Conservation (phyloP, 306 rosid species). For the Prunus campanulata region DNA sequence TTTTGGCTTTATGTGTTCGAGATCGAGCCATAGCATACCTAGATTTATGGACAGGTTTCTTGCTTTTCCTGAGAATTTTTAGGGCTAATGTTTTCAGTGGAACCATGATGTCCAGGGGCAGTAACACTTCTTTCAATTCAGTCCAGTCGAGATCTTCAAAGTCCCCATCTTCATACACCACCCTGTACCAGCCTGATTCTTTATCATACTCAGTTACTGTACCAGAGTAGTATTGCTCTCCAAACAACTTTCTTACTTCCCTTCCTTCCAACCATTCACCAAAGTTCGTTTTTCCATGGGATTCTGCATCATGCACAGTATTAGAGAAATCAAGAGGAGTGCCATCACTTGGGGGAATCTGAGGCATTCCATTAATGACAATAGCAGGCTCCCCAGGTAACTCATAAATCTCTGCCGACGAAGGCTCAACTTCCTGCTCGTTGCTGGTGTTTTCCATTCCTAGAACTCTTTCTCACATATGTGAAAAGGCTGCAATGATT, state of each 20-base stretch:
- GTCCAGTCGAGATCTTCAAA: constrained; percentile 81
- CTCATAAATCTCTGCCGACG: constrained; percentile 40
- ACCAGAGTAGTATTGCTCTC: constrained; percentile 55
- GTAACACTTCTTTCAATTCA: constrained; percentile 70
- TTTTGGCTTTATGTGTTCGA: constrained; percentile 30
- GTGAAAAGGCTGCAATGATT: constrained; percentile 4
- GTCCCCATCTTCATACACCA: constrained; percentile 81
- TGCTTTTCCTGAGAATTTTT: constrained; percentile 43
- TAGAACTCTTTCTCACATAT: constrained; percentile 6
- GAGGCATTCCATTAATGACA: constrained; percentile 73
- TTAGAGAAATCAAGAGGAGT: background rate
- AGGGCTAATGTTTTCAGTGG: constrained; percentile 63
- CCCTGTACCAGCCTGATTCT: constrained; percentile 68
- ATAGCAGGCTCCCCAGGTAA: constrained; percentile 82
- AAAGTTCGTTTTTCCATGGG: constrained; percentile 26
- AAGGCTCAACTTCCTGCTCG: constrained; percentile 33
- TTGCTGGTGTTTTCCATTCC: constrained; percentile 40
- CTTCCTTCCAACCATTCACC: constrained; percentile 90
- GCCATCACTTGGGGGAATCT: constrained; percentile 23
- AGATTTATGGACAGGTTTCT: constrained; percentile 36
- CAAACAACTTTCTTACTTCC: constrained; percentile 68
- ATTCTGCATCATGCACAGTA: constrained; percentile 26
- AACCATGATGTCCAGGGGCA: constrained; percentile 67
- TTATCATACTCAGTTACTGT: constrained; percentile 55
- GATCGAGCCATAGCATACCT: constrained; percentile 28